Conservation (phyloP, 2,329 filamentous ascomycete genomes). For the Phialemonium atrogriseum region DNA sequence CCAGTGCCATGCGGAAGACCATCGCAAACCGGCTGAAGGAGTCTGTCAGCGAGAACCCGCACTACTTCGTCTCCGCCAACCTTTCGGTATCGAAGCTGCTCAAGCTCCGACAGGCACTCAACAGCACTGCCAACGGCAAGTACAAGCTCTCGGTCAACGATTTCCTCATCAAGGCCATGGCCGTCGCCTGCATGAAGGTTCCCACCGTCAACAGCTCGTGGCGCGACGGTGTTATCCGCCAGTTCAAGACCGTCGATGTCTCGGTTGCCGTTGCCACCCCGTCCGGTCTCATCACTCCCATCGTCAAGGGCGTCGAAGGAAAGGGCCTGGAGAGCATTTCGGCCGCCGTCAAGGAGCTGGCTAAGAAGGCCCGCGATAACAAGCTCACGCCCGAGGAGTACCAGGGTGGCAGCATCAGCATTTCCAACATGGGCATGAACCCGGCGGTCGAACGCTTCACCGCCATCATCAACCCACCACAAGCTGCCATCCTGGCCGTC, state of each 20-base stretch:
- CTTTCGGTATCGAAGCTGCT: conserved; percentile 92
- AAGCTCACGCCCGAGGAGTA: conserved; percentile 99
- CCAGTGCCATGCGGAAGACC: conserved; percentile 93
- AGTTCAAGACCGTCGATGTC: conserved; percentile 89
- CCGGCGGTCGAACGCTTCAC: conserved; percentile 92
- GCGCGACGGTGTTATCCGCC: conserved; percentile 82
- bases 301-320: conserved; percentile 81
- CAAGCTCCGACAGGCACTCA: conserved; percentile 91
- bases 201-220: conserved; percentile 94
- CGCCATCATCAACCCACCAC: conserved; percentile 97
- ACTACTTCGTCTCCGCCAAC: conserved; percentile 91
- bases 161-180: conserved; percentile 96
- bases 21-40: conserved; percentile 87
- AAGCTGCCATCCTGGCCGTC: conserved; percentile 89
- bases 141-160: conserved; percentile 99
- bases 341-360: conserved; percentile 84
- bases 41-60: conserved; percentile 88
- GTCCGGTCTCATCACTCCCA: conserved; percentile 90
- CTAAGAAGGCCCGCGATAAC: conserved; percentile 89
- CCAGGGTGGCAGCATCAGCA: conserved; percentile 97
- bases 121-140: conserved; percentile 78
- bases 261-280: conserved; percentile 94
- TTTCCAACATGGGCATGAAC: conserved; percentile 99
- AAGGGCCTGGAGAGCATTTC: conserved; percentile 88
- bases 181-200: conserved; percentile 82